Evolutionary conservation across 2,329 filamentous ascomycete genomes (phyloP).

Genomic region (Hypoxylon sp.): DNA sequence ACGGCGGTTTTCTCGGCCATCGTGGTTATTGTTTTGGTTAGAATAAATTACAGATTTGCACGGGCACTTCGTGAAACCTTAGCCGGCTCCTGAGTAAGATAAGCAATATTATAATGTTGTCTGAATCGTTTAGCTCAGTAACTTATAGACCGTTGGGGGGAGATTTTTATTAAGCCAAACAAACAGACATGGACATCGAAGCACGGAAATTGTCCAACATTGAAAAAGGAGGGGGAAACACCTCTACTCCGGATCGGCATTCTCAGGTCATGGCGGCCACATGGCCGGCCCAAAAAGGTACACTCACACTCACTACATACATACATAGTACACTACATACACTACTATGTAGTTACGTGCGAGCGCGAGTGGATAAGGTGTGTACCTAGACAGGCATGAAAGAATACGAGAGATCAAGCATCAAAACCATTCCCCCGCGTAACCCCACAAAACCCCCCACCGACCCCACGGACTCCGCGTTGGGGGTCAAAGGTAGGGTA

Average conservation of each 20-base stretch:
- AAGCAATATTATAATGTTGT: not conserved
- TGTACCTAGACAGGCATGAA: slow-evolving; percentile 1
- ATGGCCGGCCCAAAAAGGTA: not conserved
- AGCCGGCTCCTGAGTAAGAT: slow-evolving; percentile 1
- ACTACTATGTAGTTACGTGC: no score
- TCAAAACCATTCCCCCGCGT: slow-evolving; percentile 9
- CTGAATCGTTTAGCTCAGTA: not conserved
- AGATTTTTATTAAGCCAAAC: not conserved
- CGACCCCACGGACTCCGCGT: slow-evolving; percentile 6
- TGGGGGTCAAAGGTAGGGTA: not conserved
- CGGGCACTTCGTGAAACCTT: not conserved
- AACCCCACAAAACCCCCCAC: slow-evolving; percentile 10
- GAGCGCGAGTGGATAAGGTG: not conserved
- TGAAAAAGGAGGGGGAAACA: not conserved
- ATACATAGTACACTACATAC: no score
- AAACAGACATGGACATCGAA: not conserved
- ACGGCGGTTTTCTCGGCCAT: slow-evolving; percentile 57
- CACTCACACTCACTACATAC: not conserved
- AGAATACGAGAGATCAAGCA: slow-evolving; percentile 7
- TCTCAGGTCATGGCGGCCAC: not conserved
- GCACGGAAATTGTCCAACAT: slow-evolving; percentile 1
- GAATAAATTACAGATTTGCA: not conserved
- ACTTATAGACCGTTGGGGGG: not conserved
- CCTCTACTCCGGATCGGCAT: slow-evolving; percentile 14
- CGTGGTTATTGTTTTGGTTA: slow-evolving; percentile 20